Percentiles rank a stretch among this genome's conserved stretches.
These are phyloP conservation scores for Saksenaea vasiformis DNA, from an alignment of 371 early-diverging fungal species.

Conservation along the genomic window DNA sequence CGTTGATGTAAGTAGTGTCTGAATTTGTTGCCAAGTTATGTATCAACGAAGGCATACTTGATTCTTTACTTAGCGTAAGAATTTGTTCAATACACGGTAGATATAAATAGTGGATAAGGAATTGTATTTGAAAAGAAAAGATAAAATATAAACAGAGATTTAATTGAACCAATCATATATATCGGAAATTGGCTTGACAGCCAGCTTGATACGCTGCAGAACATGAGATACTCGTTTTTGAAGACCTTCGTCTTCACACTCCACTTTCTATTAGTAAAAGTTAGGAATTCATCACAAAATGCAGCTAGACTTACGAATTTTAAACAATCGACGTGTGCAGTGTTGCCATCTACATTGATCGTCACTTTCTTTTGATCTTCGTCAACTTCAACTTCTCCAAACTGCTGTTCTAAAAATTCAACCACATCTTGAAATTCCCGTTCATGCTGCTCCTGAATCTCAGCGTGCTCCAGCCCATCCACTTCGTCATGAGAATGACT, in stretches of 20 bases:
- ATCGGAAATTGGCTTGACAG: conserved; percentile 35
- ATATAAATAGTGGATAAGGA: too few relatives aligned
- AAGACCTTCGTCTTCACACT: conserved; percentile 35
- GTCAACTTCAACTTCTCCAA: conserved; percentile 40
- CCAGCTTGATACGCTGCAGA: conserved; percentile 31
- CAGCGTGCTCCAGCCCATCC: conserved; percentile 14
- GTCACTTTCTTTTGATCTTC: conserved; percentile 42
- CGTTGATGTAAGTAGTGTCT: too few relatives aligned
- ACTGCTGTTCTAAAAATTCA: conserved; percentile 43
- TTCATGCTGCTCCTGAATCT: conserved; percentile 27
- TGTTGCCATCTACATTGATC: conserved; percentile 46
- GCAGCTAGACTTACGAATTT: conserved; percentile 39
- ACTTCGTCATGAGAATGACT: conserved; percentile 34
- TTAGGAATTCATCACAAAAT: neutral
- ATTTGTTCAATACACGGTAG: too few relatives aligned
- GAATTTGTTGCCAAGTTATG: too few relatives aligned
- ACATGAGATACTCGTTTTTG: conserved; percentile 33
- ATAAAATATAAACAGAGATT: too few relatives aligned
- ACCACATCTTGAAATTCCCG: conserved; percentile 35
- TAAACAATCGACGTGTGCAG: conserved; percentile 46
- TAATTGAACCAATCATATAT: neutral
- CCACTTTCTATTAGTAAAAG: conserved; percentile 21
- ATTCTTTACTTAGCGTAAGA: too few relatives aligned
- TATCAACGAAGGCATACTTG: too few relatives aligned
- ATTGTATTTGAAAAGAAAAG: too few relatives aligned